Evolutionary conservation across 345 rosid species (phyloP).

Genomic region (Gossypium sturtianum): DNA sequence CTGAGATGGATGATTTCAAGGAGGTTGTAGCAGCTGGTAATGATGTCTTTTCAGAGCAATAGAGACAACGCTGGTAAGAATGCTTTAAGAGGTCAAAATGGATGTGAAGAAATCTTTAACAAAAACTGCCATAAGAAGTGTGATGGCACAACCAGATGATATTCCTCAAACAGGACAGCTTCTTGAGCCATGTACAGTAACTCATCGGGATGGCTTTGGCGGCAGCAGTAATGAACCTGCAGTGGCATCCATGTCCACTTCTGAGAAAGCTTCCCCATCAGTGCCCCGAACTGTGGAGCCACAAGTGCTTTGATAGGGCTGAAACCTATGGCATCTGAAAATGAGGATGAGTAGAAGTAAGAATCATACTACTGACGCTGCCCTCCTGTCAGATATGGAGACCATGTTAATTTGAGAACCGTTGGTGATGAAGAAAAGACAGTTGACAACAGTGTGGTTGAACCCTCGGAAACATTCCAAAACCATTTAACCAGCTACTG

Average conservation of each 20-base stretch:
- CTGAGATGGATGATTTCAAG: no score
- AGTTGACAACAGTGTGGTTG: neutral
- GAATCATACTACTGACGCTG: neutral
- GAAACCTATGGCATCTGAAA: neutral
- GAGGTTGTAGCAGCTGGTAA: no score
- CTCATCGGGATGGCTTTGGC: slow-evolving; percentile 1
- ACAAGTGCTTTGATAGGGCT: no score
- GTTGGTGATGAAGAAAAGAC: slow-evolving; percentile 3
- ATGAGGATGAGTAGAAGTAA: slow-evolving; percentile 5
- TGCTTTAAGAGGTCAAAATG: no score
- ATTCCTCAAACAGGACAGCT: neutral
- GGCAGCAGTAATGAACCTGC: slow-evolving; percentile 4
- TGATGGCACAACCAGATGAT: no score
- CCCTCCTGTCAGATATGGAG: neutral
- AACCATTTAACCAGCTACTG: neutral
- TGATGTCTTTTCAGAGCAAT: no score
- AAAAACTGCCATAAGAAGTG: no score
- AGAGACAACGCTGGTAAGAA: no score
- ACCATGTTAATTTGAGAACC: neutral
- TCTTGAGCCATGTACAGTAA: neutral
- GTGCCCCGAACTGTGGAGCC: no score
- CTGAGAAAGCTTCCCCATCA: slow-evolving; percentile 6
- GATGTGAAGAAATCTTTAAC: no score
- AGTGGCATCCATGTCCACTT: neutral
- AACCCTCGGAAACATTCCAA: slow-evolving; percentile 7